Conservation (phyloP, 1,284 basidiomycete species). For the Cystobasidiaceae sp. region DNA sequence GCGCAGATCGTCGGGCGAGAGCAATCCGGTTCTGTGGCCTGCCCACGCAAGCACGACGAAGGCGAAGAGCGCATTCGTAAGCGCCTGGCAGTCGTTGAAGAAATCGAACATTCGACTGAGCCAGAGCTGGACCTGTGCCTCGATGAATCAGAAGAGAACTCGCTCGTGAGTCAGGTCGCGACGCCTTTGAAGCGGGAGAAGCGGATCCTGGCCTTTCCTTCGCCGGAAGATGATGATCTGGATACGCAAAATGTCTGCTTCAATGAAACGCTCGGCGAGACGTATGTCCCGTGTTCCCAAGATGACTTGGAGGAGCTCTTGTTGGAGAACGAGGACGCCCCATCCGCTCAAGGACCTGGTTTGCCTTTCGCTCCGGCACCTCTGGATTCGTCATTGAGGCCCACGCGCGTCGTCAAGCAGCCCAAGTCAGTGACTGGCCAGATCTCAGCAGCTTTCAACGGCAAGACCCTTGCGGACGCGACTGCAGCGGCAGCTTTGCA, state of each 20-base stretch:
- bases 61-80: too few species aligned
- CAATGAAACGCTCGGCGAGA: not conserved
- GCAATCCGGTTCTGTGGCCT: too few species aligned
- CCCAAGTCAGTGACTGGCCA: too few species aligned
- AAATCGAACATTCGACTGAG: too few species aligned
- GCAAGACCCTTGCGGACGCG: not conserved
- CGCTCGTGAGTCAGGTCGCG: too few species aligned
- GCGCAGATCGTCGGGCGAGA: too few species aligned
- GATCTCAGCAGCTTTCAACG: not conserved
- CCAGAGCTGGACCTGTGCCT: too few species aligned
- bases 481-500: not conserved
- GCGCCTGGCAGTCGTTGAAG: too few species aligned
- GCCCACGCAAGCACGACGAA: too few species aligned
- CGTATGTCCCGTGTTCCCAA: not conserved
- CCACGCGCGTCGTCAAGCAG: not conserved
- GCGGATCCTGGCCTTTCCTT: constrained; percentile 1
- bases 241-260: constrained; percentile 14
- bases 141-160: too few species aligned
- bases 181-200: too few species aligned
- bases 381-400: not conserved
- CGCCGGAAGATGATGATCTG: not conserved
- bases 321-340: not conserved
- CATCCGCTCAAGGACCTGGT: not conserved
- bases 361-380: not conserved
- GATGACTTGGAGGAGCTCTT: not conserved